Conservation (phyloP, 2,329 filamentous ascomycete genomes). For the Laburnicola sp. region DNA sequence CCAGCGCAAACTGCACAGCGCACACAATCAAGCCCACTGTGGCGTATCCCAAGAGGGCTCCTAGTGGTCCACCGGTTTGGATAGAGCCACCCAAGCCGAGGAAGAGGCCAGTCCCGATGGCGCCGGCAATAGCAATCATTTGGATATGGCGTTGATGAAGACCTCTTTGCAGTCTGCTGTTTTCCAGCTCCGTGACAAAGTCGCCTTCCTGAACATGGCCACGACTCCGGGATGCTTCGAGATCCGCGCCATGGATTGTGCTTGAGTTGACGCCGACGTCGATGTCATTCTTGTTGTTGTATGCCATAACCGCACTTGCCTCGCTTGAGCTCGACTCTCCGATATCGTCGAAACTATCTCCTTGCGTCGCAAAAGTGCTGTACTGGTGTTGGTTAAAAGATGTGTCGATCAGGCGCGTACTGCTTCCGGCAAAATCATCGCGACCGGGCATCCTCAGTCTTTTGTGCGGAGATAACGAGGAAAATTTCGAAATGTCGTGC, state of each 20-base stretch:
- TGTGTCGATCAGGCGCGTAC: constrained; percentile 1
- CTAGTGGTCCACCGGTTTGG: constrained; percentile 56
- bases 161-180: constrained; percentile 25
- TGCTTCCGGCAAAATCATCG: background rate
- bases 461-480: constrained; percentile 7
- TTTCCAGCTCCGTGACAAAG: constrained; percentile 31
- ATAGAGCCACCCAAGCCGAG: constrained; percentile 58
- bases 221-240: constrained; percentile 9
- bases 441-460: constrained; percentile 3
- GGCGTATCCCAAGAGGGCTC: constrained; percentile 56
- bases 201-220: constrained; percentile 15
- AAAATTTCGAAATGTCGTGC: constrained; percentile 10
- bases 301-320: background rate
- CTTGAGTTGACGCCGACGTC: constrained; percentile 2
- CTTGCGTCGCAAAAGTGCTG: constrained; percentile 5
- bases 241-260: constrained; percentile 3
- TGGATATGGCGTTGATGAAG: constrained; percentile 57
- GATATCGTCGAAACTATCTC: too few species aligned
- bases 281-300: constrained; percentile 2
- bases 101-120: constrained; percentile 59
- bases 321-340: background rate
- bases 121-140: constrained; percentile 61
- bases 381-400: background rate
- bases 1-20: constrained; percentile 55
- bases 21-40: constrained; percentile 56